These are phyloP conservation scores for Penicillium atrosanguineum DNA, from an alignment of 495 filamentous ascomycete genomes.

Conservation along the genomic window DNA sequence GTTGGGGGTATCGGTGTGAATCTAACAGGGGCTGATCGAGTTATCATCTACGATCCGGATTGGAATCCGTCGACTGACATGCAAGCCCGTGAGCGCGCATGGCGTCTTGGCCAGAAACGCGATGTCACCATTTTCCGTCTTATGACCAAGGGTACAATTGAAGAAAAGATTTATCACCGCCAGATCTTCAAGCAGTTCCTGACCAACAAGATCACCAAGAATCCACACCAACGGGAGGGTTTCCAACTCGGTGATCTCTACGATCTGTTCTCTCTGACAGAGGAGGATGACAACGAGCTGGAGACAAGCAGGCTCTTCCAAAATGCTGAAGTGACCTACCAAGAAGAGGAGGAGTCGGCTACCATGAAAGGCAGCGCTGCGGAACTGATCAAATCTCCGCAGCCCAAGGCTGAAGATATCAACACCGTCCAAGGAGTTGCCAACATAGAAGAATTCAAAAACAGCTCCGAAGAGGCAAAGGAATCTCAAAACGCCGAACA, in stretches of 20 bases:
- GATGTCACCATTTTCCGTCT: conserved; percentile 92
- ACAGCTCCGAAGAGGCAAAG: conserved; percentile 45
- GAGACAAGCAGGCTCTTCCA: conserved; percentile 85
- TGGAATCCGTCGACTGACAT: conserved; percentile 96
- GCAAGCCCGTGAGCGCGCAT: conserved; percentile 93
- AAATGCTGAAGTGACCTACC: conserved; percentile 69
- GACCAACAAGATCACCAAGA: conserved; percentile 88
- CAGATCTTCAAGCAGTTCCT: conserved; percentile 98
- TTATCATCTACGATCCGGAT: conserved; percentile 97
- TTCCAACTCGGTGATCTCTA: conserved; percentile 85
- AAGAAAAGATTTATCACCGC: conserved; percentile 98
- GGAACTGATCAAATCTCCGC: conserved; percentile 16
- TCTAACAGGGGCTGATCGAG: conserved; percentile 88
- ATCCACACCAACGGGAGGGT: conserved; percentile 83
- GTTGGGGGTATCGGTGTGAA: conserved; percentile 94
- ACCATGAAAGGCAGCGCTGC: conserved; percentile 6
- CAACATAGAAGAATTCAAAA: conserved; percentile 53
- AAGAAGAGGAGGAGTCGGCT: conserved; percentile 27
- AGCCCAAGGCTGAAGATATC: conserved; percentile 33
- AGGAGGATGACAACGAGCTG: conserved; percentile 63
- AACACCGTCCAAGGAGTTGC: conserved; percentile 56
- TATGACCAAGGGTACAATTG: conserved; percentile 96
- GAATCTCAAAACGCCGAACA: conserved; percentile 46
- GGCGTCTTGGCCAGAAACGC: conserved; percentile 90
- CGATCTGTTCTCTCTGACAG: conserved; percentile 82